Percentiles rank a stretch among this genome's conserved stretches.
Conservation (phyloP, 345 rosid species). For the Eutrema heterophyllum region DNA sequence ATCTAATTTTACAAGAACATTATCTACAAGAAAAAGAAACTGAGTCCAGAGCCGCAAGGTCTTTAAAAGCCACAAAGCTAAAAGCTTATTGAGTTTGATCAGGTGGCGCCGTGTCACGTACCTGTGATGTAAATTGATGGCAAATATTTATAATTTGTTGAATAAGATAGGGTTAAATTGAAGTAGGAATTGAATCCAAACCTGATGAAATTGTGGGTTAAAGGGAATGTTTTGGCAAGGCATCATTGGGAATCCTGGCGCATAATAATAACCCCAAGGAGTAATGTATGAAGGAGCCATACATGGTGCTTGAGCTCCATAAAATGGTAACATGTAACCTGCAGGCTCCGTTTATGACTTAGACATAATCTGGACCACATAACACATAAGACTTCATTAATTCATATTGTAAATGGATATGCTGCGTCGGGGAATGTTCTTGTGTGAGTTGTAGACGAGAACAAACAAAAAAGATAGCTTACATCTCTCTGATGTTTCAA, state of each 20-base stretch:
- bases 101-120: background rate
- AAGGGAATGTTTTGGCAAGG: constrained; percentile 2
- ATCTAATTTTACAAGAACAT: too few relatives aligned
- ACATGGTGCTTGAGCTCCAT: constrained; percentile 17
- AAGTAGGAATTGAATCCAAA: background rate
- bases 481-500: constrained; percentile 4
- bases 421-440: background rate
- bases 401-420: background rate
- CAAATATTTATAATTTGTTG: background rate
- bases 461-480: background rate
- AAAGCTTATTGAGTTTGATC: background rate
- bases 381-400: background rate
- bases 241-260: background rate
- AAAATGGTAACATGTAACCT: background rate
- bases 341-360: background rate
- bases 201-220: constrained; percentile 8
- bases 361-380: constrained; percentile 1
- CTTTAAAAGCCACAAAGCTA: too few relatives aligned
- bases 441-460: background rate
- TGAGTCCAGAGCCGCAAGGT: too few relatives aligned
- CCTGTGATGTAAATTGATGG: background rate
- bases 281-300: constrained; percentile 4
- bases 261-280: constrained; percentile 16
- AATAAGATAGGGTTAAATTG: background rate
- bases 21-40: too few relatives aligned